Base-by-base conservation (phyloP, 2,329 filamentous ascomycete genomes). In the Cryphonectria nitschkei region DNA sequence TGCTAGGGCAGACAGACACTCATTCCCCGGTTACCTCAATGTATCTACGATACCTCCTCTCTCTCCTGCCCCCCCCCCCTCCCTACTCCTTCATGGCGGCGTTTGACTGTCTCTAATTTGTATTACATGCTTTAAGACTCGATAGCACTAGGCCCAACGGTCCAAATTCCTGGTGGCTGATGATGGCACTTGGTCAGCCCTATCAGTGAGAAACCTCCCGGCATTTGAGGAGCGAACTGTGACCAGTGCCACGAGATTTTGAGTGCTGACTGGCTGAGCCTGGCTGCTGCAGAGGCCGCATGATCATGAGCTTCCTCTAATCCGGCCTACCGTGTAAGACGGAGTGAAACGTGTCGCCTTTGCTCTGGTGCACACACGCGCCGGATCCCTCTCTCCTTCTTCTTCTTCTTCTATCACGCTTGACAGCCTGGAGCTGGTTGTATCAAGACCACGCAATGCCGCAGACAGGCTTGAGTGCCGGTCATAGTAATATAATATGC, bases 101-200 rank as follows among this genome's bases (percentile, higher is more conserved):
- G 19, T 22, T 46, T 6, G 43, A 22, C 2, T 46, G 43, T 22
- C 19, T 46, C 1, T 22, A 22, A 46, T 5, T 46, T 16, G 19
- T 50, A n/a, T n/a, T 50, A n/a, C 22, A 50, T 50, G 56, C 56
- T 29, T 34, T 34, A 34, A 60, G 56, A 13, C 16, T 34, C 22
- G 26, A 19, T 39, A 8, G 1, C 37, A n/a, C 34, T 34, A 22
- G n/a, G 32, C n/a, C 14, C 32, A 19, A 54, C 19, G 29, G 29
- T 46, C 67, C 56, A 68, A 26, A 32, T 22, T 32, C 37, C 50
- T 43, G 37, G 37, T 52, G 52, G 26, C 7, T n/a, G 69, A 19
- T 54, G 63, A 62, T 54, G 43, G 58, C 68, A 61, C 65, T 68
- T 71, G 71, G 69, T 46, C 71, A 68, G 71, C 68, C 58, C 56